A percentile compares a stretch with the other conserved stretches of the same genome.
phyloP scores from a whole-genome alignment of 1,139 yeast species.

The Diutina neorugosa region DNA sequence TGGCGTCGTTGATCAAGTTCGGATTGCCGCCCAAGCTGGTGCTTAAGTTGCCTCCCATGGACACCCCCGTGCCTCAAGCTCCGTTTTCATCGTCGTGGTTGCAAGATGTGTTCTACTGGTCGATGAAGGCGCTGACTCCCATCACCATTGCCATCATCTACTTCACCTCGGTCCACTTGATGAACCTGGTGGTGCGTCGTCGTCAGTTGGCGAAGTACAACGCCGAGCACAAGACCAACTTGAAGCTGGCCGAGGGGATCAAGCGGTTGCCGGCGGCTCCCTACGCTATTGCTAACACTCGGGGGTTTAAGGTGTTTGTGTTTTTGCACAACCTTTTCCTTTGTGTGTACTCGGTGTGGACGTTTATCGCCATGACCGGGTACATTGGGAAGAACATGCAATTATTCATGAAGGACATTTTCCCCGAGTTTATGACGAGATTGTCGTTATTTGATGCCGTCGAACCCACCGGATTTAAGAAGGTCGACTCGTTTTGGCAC shows the following conservation, averaged over 20 bases:
- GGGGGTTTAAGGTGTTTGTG: slow-evolving; percentile 42
- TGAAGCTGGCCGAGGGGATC: slow-evolving; percentile 12
- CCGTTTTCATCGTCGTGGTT: slow-evolving; percentile 23
- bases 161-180: slow-evolving; percentile 45
- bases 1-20: slow-evolving; percentile 8
- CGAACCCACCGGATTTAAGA: slow-evolving; percentile 7
- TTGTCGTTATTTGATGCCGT: slow-evolving; percentile 5
- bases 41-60: slow-evolving; percentile 21
- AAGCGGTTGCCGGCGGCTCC: slow-evolving; percentile 47
- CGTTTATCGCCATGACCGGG: slow-evolving; percentile 53
- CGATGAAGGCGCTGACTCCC: slow-evolving; percentile 37
- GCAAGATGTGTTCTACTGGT: slow-evolving; percentile 15
- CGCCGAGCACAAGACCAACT: slow-evolving; percentile 12
- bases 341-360: slow-evolving; percentile 61
- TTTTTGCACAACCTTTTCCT: slow-evolving; percentile 50
- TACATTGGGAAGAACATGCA: slow-evolving; percentile 32
- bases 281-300: slow-evolving; percentile 31
- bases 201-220: slow-evolving; percentile 20
- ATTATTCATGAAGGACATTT: slow-evolving; percentile 6
- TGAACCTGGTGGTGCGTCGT: slow-evolving; percentile 30
- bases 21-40: slow-evolving; percentile 26
- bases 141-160: slow-evolving; percentile 47
- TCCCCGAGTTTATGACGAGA: slow-evolving; percentile 13
- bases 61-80: slow-evolving; percentile 22
- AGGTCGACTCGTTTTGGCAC: slow-evolving; percentile 36